A percentile compares a stretch with the other conserved stretches of the same genome.
These are phyloP conservation scores for Pseudognaphalium luteoalbum DNA, from an alignment of 129 eudicot species.

Conservation along the genomic window DNA sequence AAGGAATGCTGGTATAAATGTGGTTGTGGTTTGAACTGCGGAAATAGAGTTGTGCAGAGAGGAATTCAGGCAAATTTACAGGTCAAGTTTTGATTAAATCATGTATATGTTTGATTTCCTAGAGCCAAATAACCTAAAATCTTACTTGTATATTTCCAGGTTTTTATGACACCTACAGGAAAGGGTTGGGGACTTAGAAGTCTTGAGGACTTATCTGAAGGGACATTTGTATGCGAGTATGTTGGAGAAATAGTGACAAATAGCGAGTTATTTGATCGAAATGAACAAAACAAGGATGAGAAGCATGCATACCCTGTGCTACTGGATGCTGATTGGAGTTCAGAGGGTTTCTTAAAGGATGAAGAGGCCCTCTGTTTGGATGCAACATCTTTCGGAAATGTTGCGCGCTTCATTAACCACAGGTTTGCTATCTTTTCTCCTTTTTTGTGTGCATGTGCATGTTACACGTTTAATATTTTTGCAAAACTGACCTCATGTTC, in stretches of 20 bases:
- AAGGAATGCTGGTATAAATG: slow-evolving; percentile 73
- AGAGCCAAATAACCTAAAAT: not conserved
- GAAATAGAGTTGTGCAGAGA: slow-evolving; percentile 67
- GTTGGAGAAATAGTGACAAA: slow-evolving; percentile 61
- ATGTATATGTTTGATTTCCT: slow-evolving; percentile 1
- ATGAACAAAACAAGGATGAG: slow-evolving; percentile 29
- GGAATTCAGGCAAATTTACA: slow-evolving; percentile 53
- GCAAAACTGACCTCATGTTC: not conserved
- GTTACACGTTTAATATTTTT: slow-evolving; percentile 6
- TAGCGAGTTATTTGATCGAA: slow-evolving; percentile 44
- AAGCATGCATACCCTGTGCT: slow-evolving; percentile 52
- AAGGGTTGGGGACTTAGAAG: slow-evolving; percentile 73
- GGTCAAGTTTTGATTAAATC: slow-evolving; percentile 28
- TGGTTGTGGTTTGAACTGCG: slow-evolving; percentile 51
- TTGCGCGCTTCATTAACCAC: slow-evolving; percentile 65
- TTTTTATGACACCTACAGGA: slow-evolving; percentile 58
- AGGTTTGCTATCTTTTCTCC: slow-evolving; percentile 36
- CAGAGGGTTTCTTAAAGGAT: slow-evolving; percentile 57
- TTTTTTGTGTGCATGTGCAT: not conserved
- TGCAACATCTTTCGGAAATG: slow-evolving; percentile 58
- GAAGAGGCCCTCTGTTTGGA: slow-evolving; percentile 72
- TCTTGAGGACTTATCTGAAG: slow-evolving; percentile 57
- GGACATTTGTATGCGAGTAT: slow-evolving; percentile 61
- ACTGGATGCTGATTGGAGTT: slow-evolving; percentile 67
- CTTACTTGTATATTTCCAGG: slow-evolving; percentile 32